These are phyloP conservation scores for Fusarium floridanum DNA, from an alignment of 2,329 filamentous ascomycete genomes.

Conservation along the genomic window DNA sequence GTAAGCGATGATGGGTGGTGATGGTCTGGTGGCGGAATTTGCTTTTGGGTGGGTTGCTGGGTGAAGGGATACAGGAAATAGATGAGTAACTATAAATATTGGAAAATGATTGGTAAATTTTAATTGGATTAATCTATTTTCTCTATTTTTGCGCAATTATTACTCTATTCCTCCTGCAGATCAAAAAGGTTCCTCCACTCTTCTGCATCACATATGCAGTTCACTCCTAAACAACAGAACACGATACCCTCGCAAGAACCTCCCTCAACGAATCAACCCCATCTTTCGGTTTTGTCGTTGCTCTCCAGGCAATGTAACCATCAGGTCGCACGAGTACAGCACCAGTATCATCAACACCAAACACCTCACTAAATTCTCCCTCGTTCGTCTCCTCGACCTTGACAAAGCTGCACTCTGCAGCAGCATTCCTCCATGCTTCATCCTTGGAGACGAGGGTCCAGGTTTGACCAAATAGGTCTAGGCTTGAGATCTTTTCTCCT, in stretches of 20 bases:
- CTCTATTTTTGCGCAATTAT: not conserved
- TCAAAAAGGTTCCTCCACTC: not conserved
- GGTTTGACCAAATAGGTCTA: slow-evolving; percentile 21
- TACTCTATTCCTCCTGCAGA: not conserved
- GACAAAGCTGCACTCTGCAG: slow-evolving; percentile 5
- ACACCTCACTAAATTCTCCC: not conserved
- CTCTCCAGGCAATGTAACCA: slow-evolving; percentile 29
- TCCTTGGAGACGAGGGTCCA: slow-evolving; percentile 30
- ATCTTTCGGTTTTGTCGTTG: not conserved
- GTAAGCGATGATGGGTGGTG: slow-evolving; percentile 1
- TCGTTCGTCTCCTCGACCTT: not conserved
- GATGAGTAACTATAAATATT: not conserved
- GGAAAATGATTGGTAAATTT: not conserved
- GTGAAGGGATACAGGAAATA: not conserved
- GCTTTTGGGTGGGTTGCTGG: not conserved
- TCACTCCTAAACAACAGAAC: not conserved
- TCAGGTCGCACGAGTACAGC: slow-evolving; percentile 24
- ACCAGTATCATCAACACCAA: slow-evolving; percentile 13
- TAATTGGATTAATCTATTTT: not conserved
- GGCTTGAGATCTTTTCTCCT: slow-evolving; percentile 10
- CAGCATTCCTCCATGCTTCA: slow-evolving; percentile 4
- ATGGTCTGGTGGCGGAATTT: not conserved
- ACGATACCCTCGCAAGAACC: not conserved
- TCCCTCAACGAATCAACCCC: not conserved
- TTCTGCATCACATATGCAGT: not conserved